Conservation (phyloP, 306 rosid species). For the Trifolium pratense region DNA sequence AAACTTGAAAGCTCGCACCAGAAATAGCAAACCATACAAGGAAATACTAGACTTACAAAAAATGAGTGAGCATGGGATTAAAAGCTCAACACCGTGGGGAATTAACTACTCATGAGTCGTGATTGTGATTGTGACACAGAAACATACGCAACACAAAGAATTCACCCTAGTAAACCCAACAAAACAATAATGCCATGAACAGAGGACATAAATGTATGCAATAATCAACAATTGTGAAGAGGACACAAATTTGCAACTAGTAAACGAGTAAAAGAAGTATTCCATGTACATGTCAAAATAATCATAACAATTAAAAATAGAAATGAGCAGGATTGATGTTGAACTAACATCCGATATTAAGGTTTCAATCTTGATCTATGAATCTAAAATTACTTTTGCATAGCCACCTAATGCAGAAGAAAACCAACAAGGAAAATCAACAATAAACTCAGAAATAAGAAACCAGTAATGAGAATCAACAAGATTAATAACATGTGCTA, state of each 20-base stretch:
- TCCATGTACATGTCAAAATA: background rate
- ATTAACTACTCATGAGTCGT: background rate
- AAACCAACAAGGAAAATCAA: background rate
- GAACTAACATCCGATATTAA: background rate
- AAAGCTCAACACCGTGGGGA: background rate
- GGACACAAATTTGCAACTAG: background rate
- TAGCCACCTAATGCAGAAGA: background rate
- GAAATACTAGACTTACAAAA: background rate
- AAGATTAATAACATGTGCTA: background rate
- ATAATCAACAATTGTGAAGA: background rate
- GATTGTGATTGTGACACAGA: too few species aligned
- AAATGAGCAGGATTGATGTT: background rate
- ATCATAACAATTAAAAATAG: background rate
- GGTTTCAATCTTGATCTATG: background rate
- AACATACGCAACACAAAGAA: background rate
- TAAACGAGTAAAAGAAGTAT: too few species aligned
- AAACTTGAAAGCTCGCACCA: background rate
- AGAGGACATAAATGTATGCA: background rate
- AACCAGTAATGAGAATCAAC: background rate
- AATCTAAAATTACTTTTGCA: background rate
- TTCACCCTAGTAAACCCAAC: background rate
- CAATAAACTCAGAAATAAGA: background rate
- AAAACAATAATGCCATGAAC: background rate
- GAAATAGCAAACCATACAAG: background rate
- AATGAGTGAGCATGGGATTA: background rate